These are phyloP conservation scores for Pythium utonaiense DNA, from an alignment of 352 stramenopile genomes.

Conservation along the genomic window DNA sequence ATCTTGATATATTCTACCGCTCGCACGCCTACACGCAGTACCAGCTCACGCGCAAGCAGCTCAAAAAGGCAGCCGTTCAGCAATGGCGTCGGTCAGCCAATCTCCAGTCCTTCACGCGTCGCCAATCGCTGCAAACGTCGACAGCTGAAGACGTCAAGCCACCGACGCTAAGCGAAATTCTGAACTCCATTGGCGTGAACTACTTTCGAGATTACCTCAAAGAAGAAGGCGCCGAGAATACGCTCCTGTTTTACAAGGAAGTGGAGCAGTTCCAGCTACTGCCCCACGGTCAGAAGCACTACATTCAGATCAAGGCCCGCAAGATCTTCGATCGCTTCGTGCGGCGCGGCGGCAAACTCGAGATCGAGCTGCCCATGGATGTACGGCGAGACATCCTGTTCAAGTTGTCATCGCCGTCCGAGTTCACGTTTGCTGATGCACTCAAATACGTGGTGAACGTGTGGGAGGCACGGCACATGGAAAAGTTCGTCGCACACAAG, in stretches of 20 bases:
- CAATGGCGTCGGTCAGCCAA: background rate
- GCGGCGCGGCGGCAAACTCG: constrained; percentile 50
- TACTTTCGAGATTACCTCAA: constrained; percentile 58
- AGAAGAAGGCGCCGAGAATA: constrained; percentile 46
- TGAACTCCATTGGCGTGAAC: constrained; percentile 46
- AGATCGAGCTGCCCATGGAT: constrained; percentile 55
- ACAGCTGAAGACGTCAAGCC: background rate
- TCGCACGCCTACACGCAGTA: constrained; percentile 43
- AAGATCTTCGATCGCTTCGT: constrained; percentile 76
- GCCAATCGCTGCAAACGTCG: background rate
- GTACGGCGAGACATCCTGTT: constrained; percentile 65
- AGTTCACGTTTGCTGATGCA: constrained; percentile 62
- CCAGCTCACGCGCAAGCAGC: constrained; percentile 19
- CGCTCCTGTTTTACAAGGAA: constrained; percentile 70
- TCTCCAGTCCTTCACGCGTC: background rate
- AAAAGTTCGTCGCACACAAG: constrained; percentile 35
- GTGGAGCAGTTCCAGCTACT: constrained; percentile 69
- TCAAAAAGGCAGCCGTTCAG: background rate
- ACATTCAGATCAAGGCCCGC: constrained; percentile 66
- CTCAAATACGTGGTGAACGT: constrained; percentile 46
- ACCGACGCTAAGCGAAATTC: constrained; percentile 28
- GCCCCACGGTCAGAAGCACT: constrained; percentile 61
- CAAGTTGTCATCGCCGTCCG: constrained; percentile 48
- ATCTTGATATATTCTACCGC: constrained; percentile 57
- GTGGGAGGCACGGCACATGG: constrained; percentile 49